Conservation (phyloP, 441 rosid genomes). For the Sinapis alba region DNA sequence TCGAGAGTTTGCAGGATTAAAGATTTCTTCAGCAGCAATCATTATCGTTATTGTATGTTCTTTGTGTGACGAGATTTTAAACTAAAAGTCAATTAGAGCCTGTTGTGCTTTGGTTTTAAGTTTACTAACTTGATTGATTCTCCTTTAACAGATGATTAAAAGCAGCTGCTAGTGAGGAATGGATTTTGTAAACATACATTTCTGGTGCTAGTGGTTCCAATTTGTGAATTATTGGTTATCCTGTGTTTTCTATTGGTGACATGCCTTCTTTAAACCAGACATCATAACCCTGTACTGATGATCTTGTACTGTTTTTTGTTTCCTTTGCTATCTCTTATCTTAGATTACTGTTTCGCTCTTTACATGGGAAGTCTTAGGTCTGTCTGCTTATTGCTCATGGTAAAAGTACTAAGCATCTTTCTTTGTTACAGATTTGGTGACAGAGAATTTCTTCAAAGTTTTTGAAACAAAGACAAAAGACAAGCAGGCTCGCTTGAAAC, state of each 20-base stretch:
- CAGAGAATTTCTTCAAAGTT: constrained; percentile 66
- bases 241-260: constrained; percentile 30
- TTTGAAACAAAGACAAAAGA: constrained; percentile 89
- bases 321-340: not conserved
- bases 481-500: constrained; percentile 71
- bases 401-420: constrained; percentile 32
- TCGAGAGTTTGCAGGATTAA: constrained; percentile 60
- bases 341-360: constrained; percentile 1
- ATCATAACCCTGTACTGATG: not conserved
- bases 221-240: constrained; percentile 28
- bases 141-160: constrained; percentile 59
- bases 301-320: not conserved
- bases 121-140: no score
- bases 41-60: no score
- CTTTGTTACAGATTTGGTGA: constrained; percentile 63
- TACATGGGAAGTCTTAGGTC: constrained; percentile 3
- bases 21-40: constrained; percentile 52
- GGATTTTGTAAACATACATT: constrained; percentile 48
- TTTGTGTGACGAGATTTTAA: no score
- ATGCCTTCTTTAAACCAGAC: constrained; percentile 25
- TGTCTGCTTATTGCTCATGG: constrained; percentile 3
- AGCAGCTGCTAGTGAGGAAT: constrained; percentile 52
- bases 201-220: constrained; percentile 40
- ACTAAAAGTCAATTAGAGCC: no score
- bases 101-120: no score